Conservation (phyloP, 1,284 basidiomycete species). For the Somion occarium region DNA sequence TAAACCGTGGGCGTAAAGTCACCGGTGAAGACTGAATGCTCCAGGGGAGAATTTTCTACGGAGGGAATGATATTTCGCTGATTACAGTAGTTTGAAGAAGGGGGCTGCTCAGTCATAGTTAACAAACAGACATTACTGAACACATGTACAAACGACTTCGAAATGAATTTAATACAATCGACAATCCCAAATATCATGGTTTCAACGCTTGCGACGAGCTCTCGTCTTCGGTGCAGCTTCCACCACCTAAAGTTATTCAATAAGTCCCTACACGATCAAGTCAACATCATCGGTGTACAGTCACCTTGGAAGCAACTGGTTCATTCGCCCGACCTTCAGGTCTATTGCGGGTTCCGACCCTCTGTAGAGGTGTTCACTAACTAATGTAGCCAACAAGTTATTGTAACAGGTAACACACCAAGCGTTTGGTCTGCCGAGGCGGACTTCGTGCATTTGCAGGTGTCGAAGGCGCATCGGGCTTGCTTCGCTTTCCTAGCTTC, state of each 20-base stretch:
- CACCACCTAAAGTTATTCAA: constrained; percentile 1
- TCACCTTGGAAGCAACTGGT: background rate
- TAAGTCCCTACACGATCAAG: background rate
- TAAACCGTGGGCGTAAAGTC: constrained; percentile 36
- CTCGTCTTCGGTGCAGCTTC: background rate
- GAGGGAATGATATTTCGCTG: no score
- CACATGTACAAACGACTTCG: no score
- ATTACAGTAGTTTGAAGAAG: no score
- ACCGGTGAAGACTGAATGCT: no score
- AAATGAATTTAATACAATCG: no score
- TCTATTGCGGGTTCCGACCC: constrained; percentile 16
- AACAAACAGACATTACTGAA: no score
- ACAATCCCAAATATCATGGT: no score
- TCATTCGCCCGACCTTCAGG: constrained; percentile 6
- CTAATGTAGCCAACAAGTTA: background rate
- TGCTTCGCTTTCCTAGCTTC: constrained; percentile 19
- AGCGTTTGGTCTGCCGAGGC: constrained; percentile 13
- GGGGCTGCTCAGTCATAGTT: no score
- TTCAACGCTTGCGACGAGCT: background rate
- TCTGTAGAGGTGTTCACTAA: constrained; percentile 7
- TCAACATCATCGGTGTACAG: background rate
- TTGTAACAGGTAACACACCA: constrained; percentile 11
- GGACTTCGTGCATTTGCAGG: background rate
- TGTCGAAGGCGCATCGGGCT: constrained; percentile 4
- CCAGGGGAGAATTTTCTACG: no score